A percentile compares a stretch with the other conserved stretches of the same genome.
phyloP scores from a whole-genome alignment of 257 asterid genomes.

The Nicotiana undulata region DNA sequence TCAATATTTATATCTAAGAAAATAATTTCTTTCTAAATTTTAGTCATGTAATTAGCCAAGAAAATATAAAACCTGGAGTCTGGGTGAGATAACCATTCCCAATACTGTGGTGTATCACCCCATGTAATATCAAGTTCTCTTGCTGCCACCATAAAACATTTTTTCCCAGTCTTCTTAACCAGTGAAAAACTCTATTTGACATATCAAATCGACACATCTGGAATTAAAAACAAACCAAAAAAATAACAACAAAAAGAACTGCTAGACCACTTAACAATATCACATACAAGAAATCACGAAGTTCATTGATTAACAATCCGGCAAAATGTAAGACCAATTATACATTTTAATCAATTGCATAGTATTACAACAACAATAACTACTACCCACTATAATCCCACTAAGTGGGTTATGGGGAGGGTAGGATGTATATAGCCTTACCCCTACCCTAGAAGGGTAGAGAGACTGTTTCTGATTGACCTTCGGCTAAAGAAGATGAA shows the following conservation, averaged over 20 bases:
- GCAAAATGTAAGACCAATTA: too few relatives aligned
- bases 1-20: background rate
- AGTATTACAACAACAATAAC: too few relatives aligned
- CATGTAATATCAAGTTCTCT: constrained; percentile 43
- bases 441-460: too few relatives aligned
- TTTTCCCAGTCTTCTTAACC: constrained; percentile 32
- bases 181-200: constrained; percentile 35
- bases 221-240: background rate
- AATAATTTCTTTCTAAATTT: background rate
- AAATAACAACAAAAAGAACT: background rate
- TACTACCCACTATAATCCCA: too few relatives aligned
- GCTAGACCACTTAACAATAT: too few relatives aligned
- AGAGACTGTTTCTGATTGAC: too few relatives aligned
- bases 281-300: too few relatives aligned
- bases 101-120: constrained; percentile 12
- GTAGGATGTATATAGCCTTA: too few relatives aligned
- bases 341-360: too few relatives aligned
- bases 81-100: background rate
- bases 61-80: background rate
- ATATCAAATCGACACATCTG: background rate
- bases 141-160: constrained; percentile 40
- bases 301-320: too few relatives aligned
- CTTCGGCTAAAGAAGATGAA: too few relatives aligned
- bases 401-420: too few relatives aligned
- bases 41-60: background rate